phyloP scores from a whole-genome alignment of 805 yeast species.

The Saturnispora quitensis region DNA sequence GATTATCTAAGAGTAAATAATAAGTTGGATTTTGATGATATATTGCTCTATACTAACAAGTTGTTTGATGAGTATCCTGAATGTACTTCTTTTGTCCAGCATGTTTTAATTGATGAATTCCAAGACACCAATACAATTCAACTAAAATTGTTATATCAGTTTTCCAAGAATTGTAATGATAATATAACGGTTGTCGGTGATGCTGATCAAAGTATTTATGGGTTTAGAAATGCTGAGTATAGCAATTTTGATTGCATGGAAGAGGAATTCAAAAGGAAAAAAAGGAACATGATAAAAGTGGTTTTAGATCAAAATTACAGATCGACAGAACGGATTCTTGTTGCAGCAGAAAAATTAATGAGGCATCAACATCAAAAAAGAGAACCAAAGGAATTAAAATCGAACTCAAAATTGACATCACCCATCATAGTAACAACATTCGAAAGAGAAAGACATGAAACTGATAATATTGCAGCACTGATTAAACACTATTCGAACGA shows the following conservation, averaged over 20 bases:
- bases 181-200: slow-evolving; percentile 89
- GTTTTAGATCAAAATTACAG: slow-evolving; percentile 69
- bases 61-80: slow-evolving; percentile 37
- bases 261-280: slow-evolving; percentile 21
- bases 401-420: slow-evolving; percentile 36
- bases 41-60: slow-evolving; percentile 46
- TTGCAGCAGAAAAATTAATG: slow-evolving; percentile 58
- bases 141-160: slow-evolving; percentile 50
- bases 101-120: slow-evolving; percentile 86
- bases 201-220: slow-evolving; percentile 92
- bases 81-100: slow-evolving; percentile 43
- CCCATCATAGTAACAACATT: slow-evolving; percentile 33
- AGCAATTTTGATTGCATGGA: slow-evolving; percentile 55
- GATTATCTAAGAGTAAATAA: slow-evolving; percentile 32
- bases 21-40: slow-evolving; percentile 76
- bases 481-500: slow-evolving; percentile 16
- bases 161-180: slow-evolving; percentile 36
- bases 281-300: slow-evolving; percentile 17
- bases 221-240: slow-evolving; percentile 72
- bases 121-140: slow-evolving; percentile 86
- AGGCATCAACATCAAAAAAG: slow-evolving; percentile 44
- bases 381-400: slow-evolving; percentile 32
- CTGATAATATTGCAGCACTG: slow-evolving; percentile 44
- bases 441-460: slow-evolving; percentile 41
- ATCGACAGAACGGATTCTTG: slow-evolving; percentile 60